These are phyloP conservation scores for Paramecium sonneborni DNA, from an alignment of 73 alveolate genomes.

Conservation along the genomic window DNA sequence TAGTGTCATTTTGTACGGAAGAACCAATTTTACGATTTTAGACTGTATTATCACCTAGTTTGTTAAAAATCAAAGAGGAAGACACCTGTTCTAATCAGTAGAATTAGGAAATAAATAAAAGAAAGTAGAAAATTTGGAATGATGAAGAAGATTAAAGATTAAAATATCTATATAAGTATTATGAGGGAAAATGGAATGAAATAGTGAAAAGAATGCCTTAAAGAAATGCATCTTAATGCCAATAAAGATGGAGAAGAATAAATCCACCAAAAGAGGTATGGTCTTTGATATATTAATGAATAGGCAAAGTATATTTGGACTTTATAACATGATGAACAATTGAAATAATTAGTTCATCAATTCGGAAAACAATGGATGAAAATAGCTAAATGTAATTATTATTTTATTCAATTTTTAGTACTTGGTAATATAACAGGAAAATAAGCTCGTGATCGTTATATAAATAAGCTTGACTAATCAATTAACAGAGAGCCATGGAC, in stretches of 20 bases:
- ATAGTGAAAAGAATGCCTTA: constrained; percentile 51
- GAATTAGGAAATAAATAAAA: not conserved
- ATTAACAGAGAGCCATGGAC: constrained; percentile 90
- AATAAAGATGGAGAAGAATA: constrained; percentile 63
- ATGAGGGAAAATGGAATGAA: constrained; percentile 59
- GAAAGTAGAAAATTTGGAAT: constrained; percentile 62
- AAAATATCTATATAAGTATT: not conserved
- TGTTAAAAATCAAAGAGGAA: not conserved
- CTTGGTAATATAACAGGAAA: constrained; percentile 72
- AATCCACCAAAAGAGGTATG: constrained; percentile 44
- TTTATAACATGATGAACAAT: constrained; percentile 36
- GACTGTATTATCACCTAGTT: not conserved
- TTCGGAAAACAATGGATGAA: constrained; percentile 50
- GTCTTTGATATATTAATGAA: not conserved
- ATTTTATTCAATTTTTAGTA: constrained; percentile 32
- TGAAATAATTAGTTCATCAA: not conserved
- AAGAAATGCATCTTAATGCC: constrained; percentile 64
- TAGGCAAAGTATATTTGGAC: constrained; percentile 57
- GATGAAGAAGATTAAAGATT: constrained; percentile 59
- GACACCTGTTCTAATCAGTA: not conserved
- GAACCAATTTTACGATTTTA: not conserved
- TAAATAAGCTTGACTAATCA: constrained; percentile 93
- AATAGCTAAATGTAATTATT: constrained; percentile 9
- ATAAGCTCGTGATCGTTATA: constrained; percentile 93
- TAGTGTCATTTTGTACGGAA: not conserved